These are phyloP conservation scores for Thelonectria rubi DNA, from an alignment of 2,329 filamentous ascomycete species.

Conservation along the genomic window DNA sequence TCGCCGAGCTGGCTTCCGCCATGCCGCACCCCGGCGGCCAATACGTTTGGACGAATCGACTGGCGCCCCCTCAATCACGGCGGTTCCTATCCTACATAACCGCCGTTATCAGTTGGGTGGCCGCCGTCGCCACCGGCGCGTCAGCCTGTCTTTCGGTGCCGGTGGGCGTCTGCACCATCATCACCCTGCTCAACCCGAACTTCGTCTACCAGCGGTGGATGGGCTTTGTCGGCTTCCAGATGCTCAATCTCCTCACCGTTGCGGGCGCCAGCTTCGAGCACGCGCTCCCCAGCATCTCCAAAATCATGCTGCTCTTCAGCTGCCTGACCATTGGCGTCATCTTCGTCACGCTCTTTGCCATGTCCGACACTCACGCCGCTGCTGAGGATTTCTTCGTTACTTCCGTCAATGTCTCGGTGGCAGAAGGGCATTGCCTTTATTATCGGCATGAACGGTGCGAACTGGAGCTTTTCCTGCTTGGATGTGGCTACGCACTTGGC, in stretches of 20 bases:
- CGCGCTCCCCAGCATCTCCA: constrained; percentile 40
- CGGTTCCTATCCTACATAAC: constrained; percentile 39
- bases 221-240: constrained; percentile 41
- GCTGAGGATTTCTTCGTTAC: constrained; percentile 37
- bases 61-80: constrained; percentile 28
- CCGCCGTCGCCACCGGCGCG: constrained; percentile 37
- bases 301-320: constrained; percentile 39
- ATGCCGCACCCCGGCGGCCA: constrained; percentile 44
- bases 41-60: constrained; percentile 41
- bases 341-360: constrained; percentile 42
- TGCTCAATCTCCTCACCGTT: constrained; percentile 38
- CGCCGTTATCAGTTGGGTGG: constrained; percentile 41
- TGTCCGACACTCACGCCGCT: constrained; percentile 29
- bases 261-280: constrained; percentile 36
- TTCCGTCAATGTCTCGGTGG: constrained; percentile 37
- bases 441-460: constrained; percentile 42
- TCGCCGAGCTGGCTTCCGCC: constrained; percentile 42
- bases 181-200: constrained; percentile 34
- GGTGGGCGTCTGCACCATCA: constrained; percentile 33
- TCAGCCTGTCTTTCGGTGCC: constrained; percentile 40
- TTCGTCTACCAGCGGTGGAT: constrained; percentile 42
- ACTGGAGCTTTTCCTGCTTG: constrained; percentile 45
- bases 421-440: constrained; percentile 42
- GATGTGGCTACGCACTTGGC: constrained; percentile 43
- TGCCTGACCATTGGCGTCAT: constrained; percentile 35